Base-by-base conservation (phyloP, 371 early-diverging fungal species). In the Enterocytospora artemiae region DNA sequence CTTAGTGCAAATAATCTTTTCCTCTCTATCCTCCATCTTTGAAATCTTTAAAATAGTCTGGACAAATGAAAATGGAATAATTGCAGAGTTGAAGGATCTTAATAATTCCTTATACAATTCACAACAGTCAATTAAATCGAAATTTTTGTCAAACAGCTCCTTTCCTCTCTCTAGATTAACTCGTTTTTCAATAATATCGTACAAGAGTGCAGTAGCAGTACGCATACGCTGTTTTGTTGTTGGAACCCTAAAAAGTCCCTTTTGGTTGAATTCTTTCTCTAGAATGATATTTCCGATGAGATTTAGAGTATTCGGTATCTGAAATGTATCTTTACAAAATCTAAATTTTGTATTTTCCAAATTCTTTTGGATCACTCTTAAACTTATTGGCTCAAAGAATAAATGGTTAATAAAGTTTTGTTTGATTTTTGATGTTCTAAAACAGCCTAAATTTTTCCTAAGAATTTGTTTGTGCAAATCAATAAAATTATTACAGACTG, bases 191-290 rank as follows among this genome's bases (percentile, higher is more conserved):
- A 69, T 41, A n/a, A 33, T 53, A 24, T 30, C 14, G 20, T 63
- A 59, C 1, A 73, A 30, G 1, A 58, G 31, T 9, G 32, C 18
- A 4, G 59, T 52, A 44, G 44, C 59, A n/a, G 67, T 63, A 24
- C 57, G 52, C 1, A 67, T 39, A 20, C 50, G 41, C 32, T 41
- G 44, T 27, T 55, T 51, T 5, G 65, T 57, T 25, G 55, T 59
- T 20, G 33, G 49, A 14, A 68, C 60, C 32, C 75, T 59, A 45
- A 74, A 74, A 4, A 74, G 46, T 28, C 72, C 72, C 37, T 45
- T 39, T n/a, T 51, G 53, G 22, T 41, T 50, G 12, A 51, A 59
- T 30, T 67, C 59, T 25, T 60, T 58, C 5, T 37, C 63, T 2
- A 72, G 39, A 27, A 72, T 50, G 7, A 59, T 55, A 3, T 72